phyloP scores from a whole-genome alignment of 108 stramenopile species.

The Discostella stelligeroides region DNA sequence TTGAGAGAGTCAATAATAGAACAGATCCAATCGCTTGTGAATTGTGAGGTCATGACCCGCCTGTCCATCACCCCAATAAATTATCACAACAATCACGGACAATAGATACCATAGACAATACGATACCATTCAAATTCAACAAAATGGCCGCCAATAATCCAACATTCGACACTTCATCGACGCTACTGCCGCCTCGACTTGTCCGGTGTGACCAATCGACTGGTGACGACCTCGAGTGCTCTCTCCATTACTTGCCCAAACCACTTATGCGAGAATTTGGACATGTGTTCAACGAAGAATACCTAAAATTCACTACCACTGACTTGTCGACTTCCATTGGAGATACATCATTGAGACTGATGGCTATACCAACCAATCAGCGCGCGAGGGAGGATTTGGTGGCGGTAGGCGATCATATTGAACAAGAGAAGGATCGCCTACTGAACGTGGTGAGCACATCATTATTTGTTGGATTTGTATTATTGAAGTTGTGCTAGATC shows the following conservation, averaged over 20 bases:
- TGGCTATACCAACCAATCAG: conserved; percentile 90
- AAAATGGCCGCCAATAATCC: conserved; percentile 1
- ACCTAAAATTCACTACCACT: conserved; percentile 36
- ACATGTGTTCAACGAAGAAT: conserved; percentile 79
- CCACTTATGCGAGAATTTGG: conserved; percentile 79
- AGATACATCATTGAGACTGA: conserved; percentile 41
- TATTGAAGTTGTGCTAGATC: too few relatives aligned
- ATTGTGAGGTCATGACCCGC: too few relatives aligned
- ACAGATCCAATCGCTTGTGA: too few relatives aligned
- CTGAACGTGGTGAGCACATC: conserved; percentile 81
- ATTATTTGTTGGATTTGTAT: conserved; percentile 12
- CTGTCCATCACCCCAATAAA: too few relatives aligned
- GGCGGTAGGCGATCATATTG: conserved; percentile 83
- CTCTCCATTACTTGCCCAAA: conserved; percentile 75
- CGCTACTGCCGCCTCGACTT: conserved; percentile 51
- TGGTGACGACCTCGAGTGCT: conserved; percentile 66
- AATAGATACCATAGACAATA: too few relatives aligned
- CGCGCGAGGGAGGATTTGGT: conserved; percentile 82
- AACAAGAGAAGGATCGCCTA: conserved; percentile 84
- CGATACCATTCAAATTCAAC: too few relatives aligned
- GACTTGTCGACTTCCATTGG: background rate
- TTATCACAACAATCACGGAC: too few relatives aligned
- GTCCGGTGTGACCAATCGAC: conserved; percentile 27
- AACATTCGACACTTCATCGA: conserved; percentile 30
- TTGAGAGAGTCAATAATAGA: too few relatives aligned